Percentiles rank a stretch among this genome's conserved stretches.
These are phyloP conservation scores for Parafenestella ontariensis DNA, from an alignment of 2,329 filamentous ascomycete genomes.

Conservation along the genomic window DNA sequence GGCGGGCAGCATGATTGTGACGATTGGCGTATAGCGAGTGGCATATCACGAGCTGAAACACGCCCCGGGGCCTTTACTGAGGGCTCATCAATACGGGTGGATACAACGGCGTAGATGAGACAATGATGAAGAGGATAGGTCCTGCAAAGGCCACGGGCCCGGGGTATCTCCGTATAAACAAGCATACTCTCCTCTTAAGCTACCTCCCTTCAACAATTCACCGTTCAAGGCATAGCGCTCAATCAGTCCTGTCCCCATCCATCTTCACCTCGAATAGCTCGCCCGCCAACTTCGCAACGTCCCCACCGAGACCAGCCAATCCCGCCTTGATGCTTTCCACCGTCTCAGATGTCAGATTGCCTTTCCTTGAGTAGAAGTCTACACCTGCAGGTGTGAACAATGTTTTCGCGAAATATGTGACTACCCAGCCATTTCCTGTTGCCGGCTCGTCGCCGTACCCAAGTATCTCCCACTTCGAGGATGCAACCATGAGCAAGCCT, in stretches of 20 bases:
- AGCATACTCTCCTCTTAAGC: neutral
- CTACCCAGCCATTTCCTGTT: constrained; percentile 67
- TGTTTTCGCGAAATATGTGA: constrained; percentile 85
- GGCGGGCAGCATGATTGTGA: neutral
- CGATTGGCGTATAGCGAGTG: neutral
- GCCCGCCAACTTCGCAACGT: constrained; percentile 61
- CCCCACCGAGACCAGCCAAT: constrained; percentile 58
- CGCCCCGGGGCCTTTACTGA: neutral
- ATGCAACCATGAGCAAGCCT: constrained; percentile 74
- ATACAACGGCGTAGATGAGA: neutral
- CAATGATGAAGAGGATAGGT: neutral
- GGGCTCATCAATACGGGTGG: neutral
- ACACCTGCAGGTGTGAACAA: constrained; percentile 83
- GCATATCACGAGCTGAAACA: neutral
- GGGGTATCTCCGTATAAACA: constrained; percentile 13
- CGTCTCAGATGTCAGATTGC: constrained; percentile 63
- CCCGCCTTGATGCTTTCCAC: constrained; percentile 63
- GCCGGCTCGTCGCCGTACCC: constrained; percentile 70
- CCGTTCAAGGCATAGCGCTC: neutral
- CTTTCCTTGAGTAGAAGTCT: constrained; percentile 75
- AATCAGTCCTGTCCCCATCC: constrained; percentile 33
- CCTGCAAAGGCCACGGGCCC: constrained; percentile 3
- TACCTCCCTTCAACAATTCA: neutral
- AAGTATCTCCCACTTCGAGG: constrained; percentile 80
- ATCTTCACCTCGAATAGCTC: constrained; percentile 56